Evolutionary conservation across 495 filamentous ascomycete species (phyloP), one percentile per base, ranked within the genome.

Genomic region (Penicillium alfredii): DNA sequence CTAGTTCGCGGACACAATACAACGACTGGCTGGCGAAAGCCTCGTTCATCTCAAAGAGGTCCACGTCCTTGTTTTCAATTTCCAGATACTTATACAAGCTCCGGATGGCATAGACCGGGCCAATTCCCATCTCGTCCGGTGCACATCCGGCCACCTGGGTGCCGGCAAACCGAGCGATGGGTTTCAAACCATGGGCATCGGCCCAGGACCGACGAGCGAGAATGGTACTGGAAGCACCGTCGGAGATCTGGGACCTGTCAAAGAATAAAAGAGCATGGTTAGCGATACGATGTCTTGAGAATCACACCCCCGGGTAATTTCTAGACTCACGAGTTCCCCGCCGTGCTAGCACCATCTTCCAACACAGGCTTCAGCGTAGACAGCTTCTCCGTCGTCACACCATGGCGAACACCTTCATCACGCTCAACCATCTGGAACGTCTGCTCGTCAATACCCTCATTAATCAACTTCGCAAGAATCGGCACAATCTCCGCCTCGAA

Each of bases 81-180:
- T 75, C 73, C 68, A 73, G 74, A 61, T 88, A 79, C 44, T 63
- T 62, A 30, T 90, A 72, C 12, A 94, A 69, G 69, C 90, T 92
- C 32, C 82, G 85, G 47, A 94, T 88, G 33, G 85, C 88, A 33
- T 88, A 69, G 14, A 84, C 78, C 9, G 88, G 88, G 16, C 85
- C 86, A 40, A 94, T 89, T 37, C 88, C 88, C 88, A 94, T 94
- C 63, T 93, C 88, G 30, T 88, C 71, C 0, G 88, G 88, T 0
- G 85, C 73, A 6, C 89, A 71, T 28, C 88, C 88, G 13, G 83
- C 79, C 13, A 89, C 80, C 4, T 86, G 88, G 3, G 85, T 80
- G 40, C 83, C 85, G 40, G 84, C 80, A 56, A 82, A 94, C 58
- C 92, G 90, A 56, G 77, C 88, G 59, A 94, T 82, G 23, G 88